Evolutionary conservation across 768 basidiomycete species (phyloP).

Genomic region (Mycena pura): DNA sequence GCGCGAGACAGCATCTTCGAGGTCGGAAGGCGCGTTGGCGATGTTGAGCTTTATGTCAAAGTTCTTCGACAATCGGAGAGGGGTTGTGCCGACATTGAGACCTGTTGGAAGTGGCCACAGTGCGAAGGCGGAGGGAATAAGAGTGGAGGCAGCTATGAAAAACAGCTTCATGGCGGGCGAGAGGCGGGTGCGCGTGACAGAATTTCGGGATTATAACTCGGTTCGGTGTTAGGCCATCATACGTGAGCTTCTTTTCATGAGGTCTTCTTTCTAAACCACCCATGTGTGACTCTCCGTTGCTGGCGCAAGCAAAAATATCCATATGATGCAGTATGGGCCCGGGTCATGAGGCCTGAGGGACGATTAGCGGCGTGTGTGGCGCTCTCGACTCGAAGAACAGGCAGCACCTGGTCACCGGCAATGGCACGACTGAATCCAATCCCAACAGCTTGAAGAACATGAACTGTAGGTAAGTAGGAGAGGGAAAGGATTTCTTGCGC

Average conservation of each 20-base stretch:
- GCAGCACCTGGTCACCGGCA: too few species aligned
- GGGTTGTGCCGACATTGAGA: slow-evolving; percentile 18
- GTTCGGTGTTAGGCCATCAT: neutral
- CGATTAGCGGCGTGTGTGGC: neutral
- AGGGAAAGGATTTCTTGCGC: too few species aligned
- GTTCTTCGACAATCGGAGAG: slow-evolving; percentile 13
- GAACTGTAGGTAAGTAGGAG: too few species aligned
- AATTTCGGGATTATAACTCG: neutral
- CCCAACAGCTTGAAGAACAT: too few species aligned
- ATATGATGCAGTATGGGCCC: neutral
- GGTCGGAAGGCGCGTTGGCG: slow-evolving; percentile 36
- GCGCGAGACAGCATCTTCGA: slow-evolving; percentile 45
- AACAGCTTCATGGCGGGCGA: slow-evolving; percentile 17
- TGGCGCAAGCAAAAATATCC: neutral
- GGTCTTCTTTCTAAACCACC: neutral
- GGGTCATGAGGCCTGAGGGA: slow-evolving; percentile 9
- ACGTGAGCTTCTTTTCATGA: slow-evolving; percentile 15
- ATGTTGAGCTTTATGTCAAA: slow-evolving; percentile 20
- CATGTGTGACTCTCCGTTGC: slow-evolving; percentile 4
- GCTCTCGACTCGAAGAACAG: too few species aligned
- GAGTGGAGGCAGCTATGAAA: slow-evolving; percentile 12
- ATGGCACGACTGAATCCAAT: too few species aligned
- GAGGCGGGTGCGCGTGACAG: neutral
- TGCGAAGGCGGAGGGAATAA: slow-evolving; percentile 21
- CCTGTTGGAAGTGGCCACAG: slow-evolving; percentile 28